Percentiles rank a stretch among this genome's conserved stretches.
phyloP scores from a whole-genome alignment of 108 stramenopile species.

The Nannochloropsis gaditana region DNA sequence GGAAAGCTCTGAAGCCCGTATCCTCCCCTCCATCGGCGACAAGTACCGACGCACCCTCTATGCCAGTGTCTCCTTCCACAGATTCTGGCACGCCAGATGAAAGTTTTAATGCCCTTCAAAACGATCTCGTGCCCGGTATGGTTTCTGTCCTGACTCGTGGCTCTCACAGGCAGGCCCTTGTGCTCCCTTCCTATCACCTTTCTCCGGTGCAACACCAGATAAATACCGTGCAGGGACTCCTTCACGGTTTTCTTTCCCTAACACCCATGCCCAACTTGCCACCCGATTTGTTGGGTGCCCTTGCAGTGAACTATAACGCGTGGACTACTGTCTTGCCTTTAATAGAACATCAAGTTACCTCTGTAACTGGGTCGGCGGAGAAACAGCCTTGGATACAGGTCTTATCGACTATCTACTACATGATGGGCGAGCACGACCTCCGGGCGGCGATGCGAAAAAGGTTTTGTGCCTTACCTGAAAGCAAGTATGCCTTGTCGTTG shows the following conservation, averaged over 20 bases:
- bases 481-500: constrained; percentile 36
- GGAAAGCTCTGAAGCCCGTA: constrained; percentile 21
- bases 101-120: neutral
- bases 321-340: constrained; percentile 27
- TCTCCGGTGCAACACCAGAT: constrained; percentile 21
- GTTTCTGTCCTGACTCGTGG: constrained; percentile 39
- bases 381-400: constrained; percentile 42
- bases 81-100: neutral
- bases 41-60: neutral
- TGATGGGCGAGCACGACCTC: constrained; percentile 44
- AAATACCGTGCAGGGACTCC: constrained; percentile 45
- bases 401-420: constrained; percentile 44
- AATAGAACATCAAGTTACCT: constrained; percentile 5
- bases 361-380: constrained; percentile 27
- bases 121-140: constrained; percentile 24
- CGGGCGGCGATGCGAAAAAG: constrained; percentile 23
- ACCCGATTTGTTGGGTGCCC: constrained; percentile 35
- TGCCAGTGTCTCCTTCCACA: neutral
- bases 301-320: constrained; percentile 40
- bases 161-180: constrained; percentile 39
- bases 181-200: constrained; percentile 22
- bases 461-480: constrained; percentile 20
- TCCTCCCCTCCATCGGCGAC: neutral
- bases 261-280: constrained; percentile 44
- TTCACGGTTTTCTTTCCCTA: constrained; percentile 24